Conservation (phyloP, 78 protist genomes). For the Speleostelium caveatum region DNA sequence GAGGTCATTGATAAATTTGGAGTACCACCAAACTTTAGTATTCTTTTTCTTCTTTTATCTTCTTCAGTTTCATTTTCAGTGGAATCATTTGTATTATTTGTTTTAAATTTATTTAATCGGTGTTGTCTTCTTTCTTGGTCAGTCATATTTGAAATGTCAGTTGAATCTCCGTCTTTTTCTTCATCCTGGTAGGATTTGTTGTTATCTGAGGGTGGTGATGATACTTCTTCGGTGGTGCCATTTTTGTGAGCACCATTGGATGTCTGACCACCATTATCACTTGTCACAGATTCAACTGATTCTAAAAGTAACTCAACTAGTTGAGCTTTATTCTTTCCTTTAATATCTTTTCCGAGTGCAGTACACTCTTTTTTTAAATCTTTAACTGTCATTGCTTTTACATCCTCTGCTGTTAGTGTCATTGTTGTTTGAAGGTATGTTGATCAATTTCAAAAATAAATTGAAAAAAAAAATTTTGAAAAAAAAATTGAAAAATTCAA, state of each 20-base stretch:
- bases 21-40: conserved; percentile 16
- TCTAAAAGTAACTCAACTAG: conserved; percentile 22
- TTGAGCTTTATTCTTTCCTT: conserved; percentile 58
- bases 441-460: too few species aligned
- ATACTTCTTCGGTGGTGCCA: not conserved
- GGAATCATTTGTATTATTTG: not conserved
- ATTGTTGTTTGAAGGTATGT: not conserved
- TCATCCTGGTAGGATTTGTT: not conserved
- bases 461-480: too few species aligned
- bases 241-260: not conserved
- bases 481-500: too few species aligned
- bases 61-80: not conserved
- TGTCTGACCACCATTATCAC: not conserved
- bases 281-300: not conserved
- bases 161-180: not conserved
- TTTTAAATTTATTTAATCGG: conserved; percentile 30
- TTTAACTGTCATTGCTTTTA: conserved; percentile 17
- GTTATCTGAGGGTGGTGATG: not conserved
- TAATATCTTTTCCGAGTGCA: conserved; percentile 36
- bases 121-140: conserved; percentile 34
- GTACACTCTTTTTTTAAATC: conserved; percentile 50
- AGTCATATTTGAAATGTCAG: conserved; percentile 51
- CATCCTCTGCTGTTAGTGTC: conserved; percentile 11
- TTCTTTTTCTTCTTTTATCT: conserved; percentile 27
- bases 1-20: conserved; percentile 1